Base-by-base conservation (phyloP, 805 yeast species). In the Ogataea zsoltii region DNA sequence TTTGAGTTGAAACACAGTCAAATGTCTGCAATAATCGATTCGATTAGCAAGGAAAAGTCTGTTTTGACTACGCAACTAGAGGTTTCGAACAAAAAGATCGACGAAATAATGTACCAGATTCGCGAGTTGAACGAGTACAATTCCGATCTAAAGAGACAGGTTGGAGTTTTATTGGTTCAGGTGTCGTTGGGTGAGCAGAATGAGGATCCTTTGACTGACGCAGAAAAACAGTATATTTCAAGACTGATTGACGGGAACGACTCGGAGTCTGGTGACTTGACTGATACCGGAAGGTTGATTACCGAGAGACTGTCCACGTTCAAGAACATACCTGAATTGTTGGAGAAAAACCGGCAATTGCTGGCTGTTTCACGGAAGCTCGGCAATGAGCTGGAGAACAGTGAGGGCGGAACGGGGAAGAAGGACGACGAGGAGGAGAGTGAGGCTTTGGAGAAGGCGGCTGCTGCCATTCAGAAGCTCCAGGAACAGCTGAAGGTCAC, bases 71-170 rank as follows among this genome's bases (percentile, higher is more conserved):
- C 51, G 2, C 56, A 57, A 28, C 41, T 57, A 11, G 60, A 50
- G 13, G 43, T 54, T n/a, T 51, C 63, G 21, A 54, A 49, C 21
- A 62, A 58, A 39, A 68, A 62, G 38, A 51, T 61, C 28, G 58
- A 65, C 11, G 85, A 79, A 43, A 63, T 69, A 34, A 74, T 74
- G 50, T 62, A 68, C 19, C 84, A 80, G 53, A 59, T 75, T 12
- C 66, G 61, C 13, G 67, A 77, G 4, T 62, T 85, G 50, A 72
- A 75, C 36, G 77, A 75, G 45, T 81, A 84, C 51, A 77, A 84
- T 34, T 67, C 74, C 23, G 97, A 92, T 58, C 68, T 92, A 32
- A 87, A 95, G 6, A 80, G 82, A 34, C 98, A 92, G 62, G 76
- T 94, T n/a, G 88, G 87, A 54, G 76, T 74, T 39, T 72, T 90